Conservation (phyloP, 805 yeast species). For the Clavispora phyllophila region DNA sequence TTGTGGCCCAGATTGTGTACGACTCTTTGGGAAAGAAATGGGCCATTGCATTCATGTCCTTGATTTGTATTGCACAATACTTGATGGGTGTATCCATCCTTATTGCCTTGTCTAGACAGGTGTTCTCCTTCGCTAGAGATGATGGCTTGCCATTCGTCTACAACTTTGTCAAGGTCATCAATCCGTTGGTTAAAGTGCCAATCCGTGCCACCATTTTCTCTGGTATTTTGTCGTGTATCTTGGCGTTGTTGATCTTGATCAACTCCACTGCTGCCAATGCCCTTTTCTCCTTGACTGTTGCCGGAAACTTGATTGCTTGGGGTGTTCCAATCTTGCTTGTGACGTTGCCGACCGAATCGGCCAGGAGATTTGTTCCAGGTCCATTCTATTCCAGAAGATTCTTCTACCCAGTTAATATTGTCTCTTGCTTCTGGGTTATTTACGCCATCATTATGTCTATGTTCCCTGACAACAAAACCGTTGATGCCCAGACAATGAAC, state of each 20-base stretch:
- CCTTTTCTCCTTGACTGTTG: slow-evolving; percentile 8
- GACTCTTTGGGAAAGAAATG: slow-evolving; percentile 53
- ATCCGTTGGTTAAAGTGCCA: slow-evolving; percentile 53
- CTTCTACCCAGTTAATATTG: slow-evolving; percentile 37
- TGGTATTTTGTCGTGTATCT: slow-evolving; percentile 2
- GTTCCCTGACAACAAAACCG: slow-evolving; percentile 49
- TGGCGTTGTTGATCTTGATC: slow-evolving; percentile 9
- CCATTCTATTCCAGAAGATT: slow-evolving; percentile 56
- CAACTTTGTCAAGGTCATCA: slow-evolving; percentile 39
- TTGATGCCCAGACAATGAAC: slow-evolving; percentile 51
- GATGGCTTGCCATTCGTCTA: slow-evolving; percentile 56
- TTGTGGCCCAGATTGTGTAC: slow-evolving; percentile 57
- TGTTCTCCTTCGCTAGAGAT: slow-evolving; percentile 73
- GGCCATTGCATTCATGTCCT: slow-evolving; percentile 48
- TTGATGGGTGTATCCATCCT: slow-evolving; percentile 59
- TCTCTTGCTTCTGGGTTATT: slow-evolving; percentile 44
- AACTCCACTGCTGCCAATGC: slow-evolving; percentile 8
- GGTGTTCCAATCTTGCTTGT: slow-evolving; percentile 26
- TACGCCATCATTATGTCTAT: slow-evolving; percentile 53
- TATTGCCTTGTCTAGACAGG: slow-evolving; percentile 62
- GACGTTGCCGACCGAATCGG: slow-evolving; percentile 39
- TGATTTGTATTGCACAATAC: slow-evolving; percentile 55
- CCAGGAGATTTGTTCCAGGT: slow-evolving; percentile 52
- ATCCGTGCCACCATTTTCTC: slow-evolving; percentile 42
- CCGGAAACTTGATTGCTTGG: slow-evolving; percentile 8